Evolutionary conservation across 495 filamentous ascomycete genomes (phyloP), one percentile per base, ranked within the genome.

Genomic region (Pyronema domesticum): DNA sequence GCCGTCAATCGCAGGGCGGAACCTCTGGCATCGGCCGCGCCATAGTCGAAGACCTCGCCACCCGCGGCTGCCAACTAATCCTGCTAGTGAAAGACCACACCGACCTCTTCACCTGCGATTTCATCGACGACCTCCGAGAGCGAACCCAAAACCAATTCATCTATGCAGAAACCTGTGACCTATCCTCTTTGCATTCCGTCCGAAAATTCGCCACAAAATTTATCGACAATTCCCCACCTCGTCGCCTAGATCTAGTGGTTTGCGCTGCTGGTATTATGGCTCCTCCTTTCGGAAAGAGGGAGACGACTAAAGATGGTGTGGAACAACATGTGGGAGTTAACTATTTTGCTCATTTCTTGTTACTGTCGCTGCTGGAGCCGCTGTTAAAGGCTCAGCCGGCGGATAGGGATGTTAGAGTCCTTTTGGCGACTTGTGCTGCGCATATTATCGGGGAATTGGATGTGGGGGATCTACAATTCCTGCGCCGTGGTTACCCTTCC

Each of bases 121-220:
- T 83, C 68, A 85, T 99, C 62, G 80, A 89, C 23, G 91, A 95
- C 67, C 70, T 99, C 6, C 85, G 91, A 45, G 72, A 72, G 13
- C 71, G 74, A 19, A 86, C 86, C n/a, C 75, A 76, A 9, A 99
- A 96, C 72, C 73, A 88, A 15, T 72, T 96, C 54, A 86, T 99
- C 60, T 95, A 89, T 61, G 88, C 93, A 53, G 91, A 99, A 67
- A 83, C 93, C 66, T 86, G 91, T 36, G 89, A 99, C 58, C 79
- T 99, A 40, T 69, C 81, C 23, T 89, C 83, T 10, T 72, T 96
- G 14, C 78, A 95, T 63, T 89, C 82, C 56, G 80, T 99, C 54
- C 85, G 91, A 19, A 73, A 80, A 55, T 99, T 99, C 65, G 91
- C 91, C n/a, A 99, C 91, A 2, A 88, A 88, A 70, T 99, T 93